Conservation (phyloP, 2,329 filamentous ascomycete genomes). For the Exophiala phaeomuriformis region DNA sequence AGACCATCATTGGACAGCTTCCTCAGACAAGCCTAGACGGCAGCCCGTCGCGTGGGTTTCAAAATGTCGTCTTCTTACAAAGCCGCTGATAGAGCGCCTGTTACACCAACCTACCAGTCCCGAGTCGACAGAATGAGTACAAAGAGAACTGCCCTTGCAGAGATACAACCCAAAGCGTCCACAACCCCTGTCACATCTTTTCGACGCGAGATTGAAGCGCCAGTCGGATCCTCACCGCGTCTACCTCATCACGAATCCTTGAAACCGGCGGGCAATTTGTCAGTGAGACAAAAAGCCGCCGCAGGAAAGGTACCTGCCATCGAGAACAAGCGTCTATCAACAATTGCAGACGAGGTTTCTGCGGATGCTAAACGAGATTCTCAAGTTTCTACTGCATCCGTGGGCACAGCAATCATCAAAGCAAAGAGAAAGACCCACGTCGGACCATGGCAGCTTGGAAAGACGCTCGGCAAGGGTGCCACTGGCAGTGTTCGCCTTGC, state of each 20-base stretch:
- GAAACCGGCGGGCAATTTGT: slow-evolving; percentile 27
- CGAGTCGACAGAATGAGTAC: slow-evolving; percentile 2
- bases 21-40: background rate
- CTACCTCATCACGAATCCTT: slow-evolving; percentile 29
- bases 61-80: slow-evolving; percentile 15
- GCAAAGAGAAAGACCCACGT: slow-evolving; percentile 63
- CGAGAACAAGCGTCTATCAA: slow-evolving; percentile 49
- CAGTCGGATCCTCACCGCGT: slow-evolving; percentile 12
- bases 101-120: slow-evolving; percentile 1
- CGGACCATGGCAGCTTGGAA: slow-evolving; percentile 88
- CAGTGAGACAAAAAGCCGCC: slow-evolving; percentile 12
- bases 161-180: slow-evolving; percentile 22
- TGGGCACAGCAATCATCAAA: slow-evolving; percentile 37
- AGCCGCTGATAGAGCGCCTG: background rate
- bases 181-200: slow-evolving; percentile 3
- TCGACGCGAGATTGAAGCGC: slow-evolving; percentile 4
- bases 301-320: slow-evolving; percentile 8
- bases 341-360: slow-evolving; percentile 42
- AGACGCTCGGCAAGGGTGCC: slow-evolving; percentile 79
- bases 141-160: slow-evolving; percentile 21
- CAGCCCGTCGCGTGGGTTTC: background rate
- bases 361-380: slow-evolving; percentile 44
- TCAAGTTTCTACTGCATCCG: slow-evolving; percentile 17
- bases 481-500: slow-evolving; percentile 83
- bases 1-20: background rate